Evolutionary conservation across 2,329 filamentous ascomycete species (phyloP).

Genomic region (Magnaporthiopsis rhizophila): DNA sequence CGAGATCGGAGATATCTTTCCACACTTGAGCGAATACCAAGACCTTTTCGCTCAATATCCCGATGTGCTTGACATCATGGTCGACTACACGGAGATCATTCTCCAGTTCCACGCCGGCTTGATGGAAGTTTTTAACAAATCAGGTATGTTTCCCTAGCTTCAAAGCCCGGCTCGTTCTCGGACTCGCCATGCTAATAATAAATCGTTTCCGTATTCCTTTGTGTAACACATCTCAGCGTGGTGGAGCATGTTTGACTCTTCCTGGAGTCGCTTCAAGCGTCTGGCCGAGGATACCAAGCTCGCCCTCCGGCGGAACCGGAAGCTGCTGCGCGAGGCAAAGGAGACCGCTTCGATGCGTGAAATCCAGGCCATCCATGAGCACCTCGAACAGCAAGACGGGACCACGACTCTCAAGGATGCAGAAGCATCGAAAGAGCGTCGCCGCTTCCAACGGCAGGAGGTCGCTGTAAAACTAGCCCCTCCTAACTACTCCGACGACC

Average conservation of each 20-base stretch:
- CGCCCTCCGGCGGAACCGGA: background rate
- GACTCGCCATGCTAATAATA: background rate
- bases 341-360: background rate
- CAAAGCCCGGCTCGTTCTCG: too few species aligned
- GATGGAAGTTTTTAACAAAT: constrained; percentile 1
- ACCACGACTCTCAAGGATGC: background rate
- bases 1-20: background rate
- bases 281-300: background rate
- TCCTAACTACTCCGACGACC: background rate
- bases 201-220: background rate
- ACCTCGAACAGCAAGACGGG: too few species aligned
- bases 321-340: background rate
- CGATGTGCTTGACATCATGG: background rate
- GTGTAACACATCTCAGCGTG: background rate
- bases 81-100: background rate
- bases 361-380: background rate
- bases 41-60: background rate
- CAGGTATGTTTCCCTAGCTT: background rate
- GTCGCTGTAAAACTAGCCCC: background rate
- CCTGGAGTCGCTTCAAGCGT: background rate
- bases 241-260: background rate
- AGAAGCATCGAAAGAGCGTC: background rate
- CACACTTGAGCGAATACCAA: background rate
- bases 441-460: background rate
- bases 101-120: background rate